Conservation (phyloP, 352 stramenopile genomes). For the Globisporangium polare region DNA sequence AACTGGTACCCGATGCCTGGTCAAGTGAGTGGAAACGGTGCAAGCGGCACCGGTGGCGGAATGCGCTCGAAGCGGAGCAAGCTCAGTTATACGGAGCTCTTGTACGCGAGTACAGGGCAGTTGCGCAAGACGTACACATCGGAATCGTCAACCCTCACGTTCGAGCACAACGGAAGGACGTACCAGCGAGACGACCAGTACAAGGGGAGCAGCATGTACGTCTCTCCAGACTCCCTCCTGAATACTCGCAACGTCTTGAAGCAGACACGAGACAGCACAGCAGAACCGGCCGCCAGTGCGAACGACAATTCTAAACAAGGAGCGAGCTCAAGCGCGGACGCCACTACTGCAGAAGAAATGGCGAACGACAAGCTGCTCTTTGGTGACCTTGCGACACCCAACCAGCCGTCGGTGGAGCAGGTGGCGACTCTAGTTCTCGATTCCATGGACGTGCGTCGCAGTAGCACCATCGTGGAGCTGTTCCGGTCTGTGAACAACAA, state of each 20-base stretch:
- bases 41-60: slow-evolving; percentile 3
- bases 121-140: slow-evolving; percentile 78
- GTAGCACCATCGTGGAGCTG: slow-evolving; percentile 53
- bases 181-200: slow-evolving; percentile 82
- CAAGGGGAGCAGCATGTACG: slow-evolving; percentile 78
- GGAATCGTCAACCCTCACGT: slow-evolving; percentile 73
- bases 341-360: neutral
- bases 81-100: slow-evolving; percentile 76
- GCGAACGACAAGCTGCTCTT: neutral
- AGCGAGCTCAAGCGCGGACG: slow-evolving; percentile 10
- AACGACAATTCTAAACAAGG: slow-evolving; percentile 16
- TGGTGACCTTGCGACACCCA: neutral
- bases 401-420: slow-evolving; percentile 31
- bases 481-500: slow-evolving; percentile 37
- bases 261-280: neutral
- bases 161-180: slow-evolving; percentile 65
- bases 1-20: slow-evolving; percentile 57
- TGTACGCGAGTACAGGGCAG: slow-evolving; percentile 78
- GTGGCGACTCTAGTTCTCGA: slow-evolving; percentile 47
- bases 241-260: slow-evolving; percentile 6
- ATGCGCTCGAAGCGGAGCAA: slow-evolving; percentile 57
- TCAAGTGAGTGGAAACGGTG: slow-evolving; percentile 26
- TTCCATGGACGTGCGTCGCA: slow-evolving; percentile 53
- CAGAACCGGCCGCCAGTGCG: slow-evolving; percentile 1
- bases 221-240: slow-evolving; percentile 38